phyloP scores from a whole-genome alignment of 768 basidiomycete species.

The Naganishia kalamii region DNA sequence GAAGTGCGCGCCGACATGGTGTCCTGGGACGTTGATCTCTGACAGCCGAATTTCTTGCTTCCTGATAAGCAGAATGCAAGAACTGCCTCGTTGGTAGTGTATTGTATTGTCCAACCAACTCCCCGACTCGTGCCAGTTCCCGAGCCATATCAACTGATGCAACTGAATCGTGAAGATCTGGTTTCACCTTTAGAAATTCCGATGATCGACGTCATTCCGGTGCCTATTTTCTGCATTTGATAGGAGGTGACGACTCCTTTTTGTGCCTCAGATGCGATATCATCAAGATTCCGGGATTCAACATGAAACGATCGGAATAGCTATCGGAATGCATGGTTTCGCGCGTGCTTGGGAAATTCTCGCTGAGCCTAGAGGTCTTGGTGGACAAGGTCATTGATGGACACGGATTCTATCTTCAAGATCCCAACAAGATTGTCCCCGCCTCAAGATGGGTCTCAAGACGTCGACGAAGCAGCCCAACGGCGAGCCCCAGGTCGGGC shows the following conservation, averaged over 20 bases:
- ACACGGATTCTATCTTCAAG: too few relatives aligned
- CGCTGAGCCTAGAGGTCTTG: neutral
- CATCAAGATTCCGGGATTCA: neutral
- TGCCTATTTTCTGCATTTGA: neutral
- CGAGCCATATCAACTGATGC: too few relatives aligned
- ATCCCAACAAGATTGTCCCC: too few relatives aligned
- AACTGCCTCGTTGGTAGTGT: too few relatives aligned
- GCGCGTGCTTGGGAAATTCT: neutral
- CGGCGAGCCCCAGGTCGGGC: conserved; percentile 26
- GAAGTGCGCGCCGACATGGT: neutral
- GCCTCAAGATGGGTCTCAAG: neutral
- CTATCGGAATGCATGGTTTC: neutral
- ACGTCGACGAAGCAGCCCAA: conserved; percentile 16
- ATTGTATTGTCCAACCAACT: too few relatives aligned
- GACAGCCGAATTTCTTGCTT: too few relatives aligned
- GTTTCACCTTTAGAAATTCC: too few relatives aligned
- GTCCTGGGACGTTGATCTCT: too few relatives aligned
- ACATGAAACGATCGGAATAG: neutral
- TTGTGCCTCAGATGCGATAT: neutral
- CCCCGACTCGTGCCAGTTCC: too few relatives aligned
- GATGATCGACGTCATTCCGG: conserved; percentile 5
- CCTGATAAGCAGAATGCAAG: too few relatives aligned
- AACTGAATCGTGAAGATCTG: too few relatives aligned
- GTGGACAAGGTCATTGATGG: neutral
- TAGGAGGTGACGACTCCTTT: neutral